Evolutionary conservation across 306 rosid species (phyloP).

Genomic region (Purshia tridentata): DNA sequence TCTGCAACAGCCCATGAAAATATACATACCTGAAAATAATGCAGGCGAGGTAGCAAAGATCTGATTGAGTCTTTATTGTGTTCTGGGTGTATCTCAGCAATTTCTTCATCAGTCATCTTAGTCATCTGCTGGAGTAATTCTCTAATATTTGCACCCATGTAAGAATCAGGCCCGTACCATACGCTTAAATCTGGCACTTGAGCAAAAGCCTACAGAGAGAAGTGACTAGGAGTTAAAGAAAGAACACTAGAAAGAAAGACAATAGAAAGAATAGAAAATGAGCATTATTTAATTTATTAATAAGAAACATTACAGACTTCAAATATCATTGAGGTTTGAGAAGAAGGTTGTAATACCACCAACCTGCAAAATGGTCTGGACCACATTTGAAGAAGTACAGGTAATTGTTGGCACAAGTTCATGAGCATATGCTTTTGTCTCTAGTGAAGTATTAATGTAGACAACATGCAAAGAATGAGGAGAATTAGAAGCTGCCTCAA

Average conservation of each 20-base stretch:
- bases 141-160: conserved; percentile 96
- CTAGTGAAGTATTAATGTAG: conserved; percentile 85
- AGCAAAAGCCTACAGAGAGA: conserved; percentile 70
- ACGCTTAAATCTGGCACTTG: conserved; percentile 81
- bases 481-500: conserved; percentile 65
- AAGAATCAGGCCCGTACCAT: conserved; percentile 95
- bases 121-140: conserved; percentile 82
- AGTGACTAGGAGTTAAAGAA: not conserved
- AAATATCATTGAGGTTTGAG: not conserved
- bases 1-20: conserved; percentile 1
- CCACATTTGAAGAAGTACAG: conserved; percentile 95
- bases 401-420: conserved; percentile 98
- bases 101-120: conserved; percentile 80
- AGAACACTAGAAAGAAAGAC: not conserved
- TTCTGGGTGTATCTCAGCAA: conserved; percentile 68
- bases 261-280: not conserved
- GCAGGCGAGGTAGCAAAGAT: conserved; percentile 71
- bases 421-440: conserved; percentile 94
- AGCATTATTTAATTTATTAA: conserved; percentile 15
- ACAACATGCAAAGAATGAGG: conserved; percentile 83
- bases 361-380: conserved; percentile 93
- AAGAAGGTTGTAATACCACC: conserved; percentile 16
- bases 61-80: conserved; percentile 67
- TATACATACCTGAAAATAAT: conserved; percentile 61
- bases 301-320: not conserved